Evolutionary conservation across 257 asterid species (phyloP), one percentile per base, ranked within the genome.

Genomic region (Coffea eugenioides): DNA sequence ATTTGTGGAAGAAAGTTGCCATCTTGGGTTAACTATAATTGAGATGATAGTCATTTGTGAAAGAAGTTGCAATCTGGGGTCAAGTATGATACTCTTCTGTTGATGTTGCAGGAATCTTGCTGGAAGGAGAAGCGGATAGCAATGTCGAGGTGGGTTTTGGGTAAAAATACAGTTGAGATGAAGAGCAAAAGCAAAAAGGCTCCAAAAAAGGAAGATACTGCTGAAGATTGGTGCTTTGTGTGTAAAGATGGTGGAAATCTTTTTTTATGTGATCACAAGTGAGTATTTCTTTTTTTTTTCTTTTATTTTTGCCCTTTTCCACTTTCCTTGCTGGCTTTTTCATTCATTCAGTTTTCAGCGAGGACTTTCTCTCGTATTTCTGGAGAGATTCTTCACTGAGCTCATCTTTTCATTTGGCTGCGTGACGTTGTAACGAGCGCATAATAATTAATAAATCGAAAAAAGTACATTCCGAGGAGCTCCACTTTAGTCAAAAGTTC

Each of bases 221-320:
- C 94, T 0, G 99, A 95, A 57, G 88, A 86, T 77, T 95, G 94
- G 90, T 95, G 99, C 81, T 95, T 95, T 39, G 82, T 67, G 2
- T 95, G 99, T 78, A 93, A 95, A 86, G 98, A 95, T 27, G 99
- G 97, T 49, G 98, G 98, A 27, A 83, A 79, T 0, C 82, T 95
- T 36, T 79, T 88, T 4, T 84, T 95, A 12, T 95, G 99, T 31
- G 99, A 95, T 79, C 69, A 88, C 88, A 80, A 78, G 98, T 90
- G 72, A 61, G 87, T 73, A 75, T 18, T 14, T 5, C 57, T 41
- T 2, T 54, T 21, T 25, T 54, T 41, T 2, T 54, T 31, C 0
- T 31, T 31, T 31, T 31, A 31, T 31, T 31, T 31, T 31, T 31
- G 31, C 31, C 31, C 31, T 1, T 27, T 31, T 31, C 31, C 75